phyloP scores from a whole-genome alignment of 1,284 basidiomycete genomes.

The Cryptococcus neoformans region DNA sequence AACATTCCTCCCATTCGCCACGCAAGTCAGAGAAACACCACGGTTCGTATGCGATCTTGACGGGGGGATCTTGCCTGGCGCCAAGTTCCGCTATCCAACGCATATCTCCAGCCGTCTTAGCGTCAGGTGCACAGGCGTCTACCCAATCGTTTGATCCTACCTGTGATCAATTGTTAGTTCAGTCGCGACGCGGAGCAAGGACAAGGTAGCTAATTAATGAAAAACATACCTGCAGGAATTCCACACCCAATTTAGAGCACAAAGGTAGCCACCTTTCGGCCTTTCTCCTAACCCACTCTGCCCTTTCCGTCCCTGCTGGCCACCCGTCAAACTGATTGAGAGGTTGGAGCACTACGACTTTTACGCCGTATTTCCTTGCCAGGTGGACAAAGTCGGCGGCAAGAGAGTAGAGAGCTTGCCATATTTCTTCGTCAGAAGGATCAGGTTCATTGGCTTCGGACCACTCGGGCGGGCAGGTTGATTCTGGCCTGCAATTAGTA shows the following conservation, averaged over 20 bases:
- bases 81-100: constrained; percentile 19
- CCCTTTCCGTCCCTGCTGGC: constrained; percentile 4
- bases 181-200: not conserved
- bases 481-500: not conserved
- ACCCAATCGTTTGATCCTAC: constrained; percentile 21
- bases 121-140: constrained; percentile 9
- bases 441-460: constrained; percentile 11
- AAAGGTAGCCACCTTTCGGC: constrained; percentile 15
- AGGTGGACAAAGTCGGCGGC: constrained; percentile 1
- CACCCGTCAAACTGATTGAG: constrained; percentile 17
- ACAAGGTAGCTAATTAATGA: constrained; percentile 1
- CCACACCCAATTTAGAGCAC: constrained; percentile 10
- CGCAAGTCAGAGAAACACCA: constrained; percentile 17
- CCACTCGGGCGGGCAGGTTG: constrained; percentile 11
- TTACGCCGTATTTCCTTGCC: constrained; percentile 7
- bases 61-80: constrained; percentile 6
- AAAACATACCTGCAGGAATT: constrained; percentile 13
- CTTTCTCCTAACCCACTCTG: constrained; percentile 9
- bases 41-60: not conserved
- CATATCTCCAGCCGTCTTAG: constrained; percentile 15
- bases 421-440: constrained; percentile 11
- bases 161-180: constrained; percentile 3
- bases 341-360: constrained; percentile 13
- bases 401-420: constrained; percentile 8
- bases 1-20: constrained; percentile 17